Conservation (phyloP, 2,329 filamentous ascomycete genomes). For the Periconia macrospinosa region DNA sequence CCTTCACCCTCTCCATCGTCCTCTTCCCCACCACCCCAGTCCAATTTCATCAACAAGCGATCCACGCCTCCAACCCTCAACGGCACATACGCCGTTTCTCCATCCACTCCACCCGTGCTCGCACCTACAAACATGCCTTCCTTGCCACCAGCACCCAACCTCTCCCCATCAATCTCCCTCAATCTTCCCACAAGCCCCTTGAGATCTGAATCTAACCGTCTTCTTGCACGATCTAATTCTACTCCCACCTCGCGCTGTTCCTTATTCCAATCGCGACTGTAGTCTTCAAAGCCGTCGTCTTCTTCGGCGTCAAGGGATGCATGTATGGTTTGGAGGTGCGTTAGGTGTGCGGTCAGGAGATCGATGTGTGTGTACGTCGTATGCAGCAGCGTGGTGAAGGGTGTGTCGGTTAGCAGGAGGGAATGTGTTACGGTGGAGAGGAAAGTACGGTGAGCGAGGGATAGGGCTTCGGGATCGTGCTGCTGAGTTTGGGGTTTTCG, state of each 20-base stretch:
- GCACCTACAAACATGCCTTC: slow-evolving; percentile 10
- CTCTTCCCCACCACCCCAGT: slow-evolving; percentile 54
- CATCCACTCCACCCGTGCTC: slow-evolving; percentile 6
- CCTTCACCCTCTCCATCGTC: slow-evolving; percentile 20
- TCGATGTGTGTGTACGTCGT: slow-evolving; percentile 74
- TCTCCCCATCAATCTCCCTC: slow-evolving; percentile 61
- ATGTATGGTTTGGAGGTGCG: slow-evolving; percentile 76
- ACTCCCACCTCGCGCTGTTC: slow-evolving; percentile 71
- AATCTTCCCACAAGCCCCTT: slow-evolving; percentile 61
- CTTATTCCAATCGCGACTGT: slow-evolving; percentile 54
- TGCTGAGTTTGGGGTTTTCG: slow-evolving; percentile 29
- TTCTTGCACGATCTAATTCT: slow-evolving; percentile 66
- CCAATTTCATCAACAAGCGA: slow-evolving; percentile 86
- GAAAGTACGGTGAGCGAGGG: slow-evolving; percentile 77
- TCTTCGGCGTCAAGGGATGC: slow-evolving; percentile 76
- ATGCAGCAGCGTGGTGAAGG: slow-evolving; percentile 68
- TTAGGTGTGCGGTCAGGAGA: slow-evolving; percentile 75
- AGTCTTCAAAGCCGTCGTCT: slow-evolving; percentile 75
- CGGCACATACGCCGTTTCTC: slow-evolving; percentile 63
- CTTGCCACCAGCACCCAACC: slow-evolving; percentile 33
- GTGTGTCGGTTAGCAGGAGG: slow-evolving; percentile 65
- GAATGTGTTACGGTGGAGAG: slow-evolving; percentile 68
- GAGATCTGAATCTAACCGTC: slow-evolving; percentile 67
- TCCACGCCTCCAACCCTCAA: slow-evolving; percentile 78
- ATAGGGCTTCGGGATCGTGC: slow-evolving; percentile 83